A percentile compares a stretch with the other conserved stretches of the same genome.
Conservation (phyloP, 305 asterid genomes). For the Stenogyne calaminthoides region DNA sequence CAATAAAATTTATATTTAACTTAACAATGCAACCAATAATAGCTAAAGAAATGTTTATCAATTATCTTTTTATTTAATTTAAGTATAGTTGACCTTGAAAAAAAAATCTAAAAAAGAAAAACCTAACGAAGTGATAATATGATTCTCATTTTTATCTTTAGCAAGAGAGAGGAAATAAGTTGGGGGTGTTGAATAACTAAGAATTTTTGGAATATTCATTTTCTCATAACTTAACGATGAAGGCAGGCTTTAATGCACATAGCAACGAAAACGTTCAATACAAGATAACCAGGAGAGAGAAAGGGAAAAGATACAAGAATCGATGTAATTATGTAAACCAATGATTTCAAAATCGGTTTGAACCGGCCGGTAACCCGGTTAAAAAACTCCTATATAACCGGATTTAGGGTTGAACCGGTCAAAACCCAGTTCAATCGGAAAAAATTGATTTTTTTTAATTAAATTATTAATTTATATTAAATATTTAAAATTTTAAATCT, state of each 20-base stretch:
- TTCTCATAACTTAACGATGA: constrained; percentile 27
- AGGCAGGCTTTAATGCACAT: constrained; percentile 24
- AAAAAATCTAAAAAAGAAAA: not conserved
- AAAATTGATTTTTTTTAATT: too few relatives aligned
- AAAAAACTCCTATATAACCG: too few relatives aligned
- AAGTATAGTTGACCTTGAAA: not conserved
- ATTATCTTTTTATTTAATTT: too few relatives aligned
- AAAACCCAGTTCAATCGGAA: too few relatives aligned
- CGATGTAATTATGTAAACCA: too few relatives aligned
- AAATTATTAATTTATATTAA: too few relatives aligned
- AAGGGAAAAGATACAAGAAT: constrained; percentile 2
- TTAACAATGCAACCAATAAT: not conserved
- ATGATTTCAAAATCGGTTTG: too few relatives aligned
- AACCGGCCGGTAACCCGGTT: too few relatives aligned
- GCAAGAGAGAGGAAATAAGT: not conserved
- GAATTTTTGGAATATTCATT: constrained; percentile 12
- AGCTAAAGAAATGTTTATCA: not conserved
- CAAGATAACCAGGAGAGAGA: not conserved
- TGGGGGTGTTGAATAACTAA: not conserved
- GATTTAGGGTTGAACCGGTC: too few relatives aligned
- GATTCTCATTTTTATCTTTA: not conserved
- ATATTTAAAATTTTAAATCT: too few relatives aligned
- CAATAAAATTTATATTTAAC: not conserved
- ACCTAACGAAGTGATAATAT: not conserved
- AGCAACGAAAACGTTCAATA: not conserved